Conservation (phyloP, 352 stramenopile species). For the Globisporangium echinulatum region DNA sequence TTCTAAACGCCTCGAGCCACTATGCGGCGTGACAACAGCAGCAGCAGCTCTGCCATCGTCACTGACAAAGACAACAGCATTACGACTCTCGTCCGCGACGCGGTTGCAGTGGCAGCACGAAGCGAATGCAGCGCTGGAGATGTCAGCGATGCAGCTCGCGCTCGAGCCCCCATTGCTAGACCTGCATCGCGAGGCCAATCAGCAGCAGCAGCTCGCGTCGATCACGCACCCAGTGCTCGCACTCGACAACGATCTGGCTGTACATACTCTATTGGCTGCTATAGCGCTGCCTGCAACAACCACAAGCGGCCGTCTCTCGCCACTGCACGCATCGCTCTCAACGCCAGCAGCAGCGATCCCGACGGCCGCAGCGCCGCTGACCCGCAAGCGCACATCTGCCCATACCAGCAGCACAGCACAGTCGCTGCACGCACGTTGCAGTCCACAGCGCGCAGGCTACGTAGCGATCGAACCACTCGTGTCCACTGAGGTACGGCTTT, state of each 20-base stretch:
- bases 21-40: not conserved
- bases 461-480: conserved; percentile 19
- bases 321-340: not conserved
- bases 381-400: no score
- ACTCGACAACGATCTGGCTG: not conserved
- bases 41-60: not conserved
- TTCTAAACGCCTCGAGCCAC: not conserved
- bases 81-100: not conserved
- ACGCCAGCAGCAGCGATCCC: not conserved
- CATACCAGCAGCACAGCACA: no score
- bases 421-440: not conserved
- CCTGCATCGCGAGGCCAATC: not conserved
- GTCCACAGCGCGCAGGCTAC: no score
- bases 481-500: conserved; percentile 16
- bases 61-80: not conserved
- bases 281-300: not conserved
- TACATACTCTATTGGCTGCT: not conserved
- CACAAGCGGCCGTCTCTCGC: not conserved
- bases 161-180: not conserved
- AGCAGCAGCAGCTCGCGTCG: not conserved
- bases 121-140: not conserved
- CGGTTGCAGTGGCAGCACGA: not conserved
- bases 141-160: not conserved
- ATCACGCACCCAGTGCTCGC: not conserved
- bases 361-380: not conserved